A percentile compares a stretch with the other conserved stretches of the same genome.
Evolutionary conservation across 2,329 filamentous ascomycete genomes (phyloP).

Genomic region (Epichloe brachyelytri): DNA sequence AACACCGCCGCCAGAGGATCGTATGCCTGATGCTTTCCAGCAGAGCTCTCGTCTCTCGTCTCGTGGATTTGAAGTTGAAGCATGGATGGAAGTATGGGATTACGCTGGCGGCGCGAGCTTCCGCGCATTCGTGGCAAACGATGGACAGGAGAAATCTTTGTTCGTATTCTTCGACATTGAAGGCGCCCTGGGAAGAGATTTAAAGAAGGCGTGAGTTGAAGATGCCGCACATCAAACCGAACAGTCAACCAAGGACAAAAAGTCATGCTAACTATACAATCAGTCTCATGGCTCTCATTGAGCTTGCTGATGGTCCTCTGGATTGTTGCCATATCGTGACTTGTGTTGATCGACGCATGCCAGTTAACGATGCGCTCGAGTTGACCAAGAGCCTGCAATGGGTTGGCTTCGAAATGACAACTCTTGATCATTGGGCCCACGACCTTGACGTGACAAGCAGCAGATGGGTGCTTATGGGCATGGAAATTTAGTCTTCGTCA

Average conservation of each 20-base stretch:
- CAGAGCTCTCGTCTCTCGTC: conserved; percentile 15
- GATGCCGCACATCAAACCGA: neutral
- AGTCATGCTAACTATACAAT: conserved; percentile 4
- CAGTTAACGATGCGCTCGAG: conserved; percentile 47
- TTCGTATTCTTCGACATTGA: conserved; percentile 77
- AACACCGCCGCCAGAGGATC: conserved; percentile 41
- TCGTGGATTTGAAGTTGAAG: conserved; percentile 30
- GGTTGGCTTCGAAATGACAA: conserved; percentile 81
- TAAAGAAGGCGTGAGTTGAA: conserved; percentile 70
- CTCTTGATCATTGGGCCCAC: conserved; percentile 62
- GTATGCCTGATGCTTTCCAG: conserved; percentile 24
- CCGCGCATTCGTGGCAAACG: conserved; percentile 68
- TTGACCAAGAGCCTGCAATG: conserved; percentile 77
- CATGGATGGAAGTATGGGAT: conserved; percentile 73
- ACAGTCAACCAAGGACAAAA: neutral
- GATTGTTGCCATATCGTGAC: conserved; percentile 66
- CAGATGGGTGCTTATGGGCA: conserved; percentile 75
- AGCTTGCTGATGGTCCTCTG: conserved; percentile 67
- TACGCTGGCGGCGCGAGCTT: conserved; percentile 76
- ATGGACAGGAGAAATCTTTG: conserved; percentile 57
- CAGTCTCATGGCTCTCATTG: conserved; percentile 80
- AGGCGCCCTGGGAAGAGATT: conserved; percentile 56
- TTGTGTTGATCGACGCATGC: conserved; percentile 63
- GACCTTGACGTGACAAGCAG: conserved; percentile 56
- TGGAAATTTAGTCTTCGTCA: conserved; percentile 53